Evolutionary conservation across 345 rosid species (phyloP), one percentile per base, ranked within the genome.

Genomic region (Eutrema heterophyllum): DNA sequence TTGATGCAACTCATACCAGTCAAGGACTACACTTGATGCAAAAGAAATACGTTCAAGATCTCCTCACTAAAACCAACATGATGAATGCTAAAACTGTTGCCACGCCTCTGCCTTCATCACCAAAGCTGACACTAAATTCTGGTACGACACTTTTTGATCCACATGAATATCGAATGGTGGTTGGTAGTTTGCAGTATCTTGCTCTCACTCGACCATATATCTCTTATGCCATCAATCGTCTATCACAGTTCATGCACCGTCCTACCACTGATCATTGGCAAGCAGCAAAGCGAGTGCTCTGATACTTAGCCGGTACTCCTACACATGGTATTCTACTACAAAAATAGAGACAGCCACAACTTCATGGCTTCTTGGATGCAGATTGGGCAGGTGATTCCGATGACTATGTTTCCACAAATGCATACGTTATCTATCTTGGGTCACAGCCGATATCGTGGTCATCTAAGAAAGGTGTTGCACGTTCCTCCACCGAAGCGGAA

Each of bases 291-390:
- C 0, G 24, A 6, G 24, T 45, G 0, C 7, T 45, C 0, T 4
- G 24, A 0, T 45, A 45, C 1, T 3, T 45, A 0, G 4, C 24
- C 0, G 9, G 50, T 0, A 45, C 50, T 1, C 2, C 8, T 0
- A 13, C 6, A 0, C 18, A 44, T 4, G 21, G 9, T 2, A 44
- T 44, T 2, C 12, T 2, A 0, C 41, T 38, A 11, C 41, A 4
- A 0, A 21, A 45, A 14, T 16, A 13, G 4, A 13, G 2, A 35
- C 3, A 2, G 7, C 2, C 40, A 7, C 2, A 9, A 3, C 50
- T 45, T 5, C 50, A 39, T 39, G 13, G 3, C 1, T 39, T 39
- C 2, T 9, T 13, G 3, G 14, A 39, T 9, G 43, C 43, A 0
- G 43, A 39, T 11, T 39, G 13, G 43, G 43, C 12, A 2, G 43